Base-by-base conservation (phyloP, 2,329 filamentous ascomycete species). In the Aspergillaceae sp. region DNA sequence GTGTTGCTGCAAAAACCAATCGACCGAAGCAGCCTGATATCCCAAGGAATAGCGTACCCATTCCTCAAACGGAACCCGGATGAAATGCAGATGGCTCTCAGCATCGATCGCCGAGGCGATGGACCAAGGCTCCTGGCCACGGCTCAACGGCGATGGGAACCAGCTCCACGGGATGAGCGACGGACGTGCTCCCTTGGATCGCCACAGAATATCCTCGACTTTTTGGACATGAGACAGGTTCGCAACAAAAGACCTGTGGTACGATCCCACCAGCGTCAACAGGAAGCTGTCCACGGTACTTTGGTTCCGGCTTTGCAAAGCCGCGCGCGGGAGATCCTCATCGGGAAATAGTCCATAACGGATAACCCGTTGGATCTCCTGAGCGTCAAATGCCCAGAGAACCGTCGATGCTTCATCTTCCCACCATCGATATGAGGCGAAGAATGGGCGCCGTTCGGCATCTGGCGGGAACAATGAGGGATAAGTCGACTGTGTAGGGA, bases 21-120 rank as follows among this genome's bases (percentile, higher is more conserved):
- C 59, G 7, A 69, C 61, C 3, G 61, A 59, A 7, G 51, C 38
- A 2, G 61, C 55, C 37, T 50, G 46, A 40, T 69, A 69, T 2
- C 64, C 63, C 32, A 70, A 48, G 7, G 66, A 60, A 45, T 64
- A 67, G 8, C 65, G 64, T 28, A 69, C 64, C 45, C 66, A 56
- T 33, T 68, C 66, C 46, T 69, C 66, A 36, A 70, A 69, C 3
- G 62, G 57, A 41, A 70, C 60, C 2, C 56, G 56, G 29, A 53
- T 60, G 29, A 70, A 68, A 8, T 69, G 67, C n/a, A 65, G 52
- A 48, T 64, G 62, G 43, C 67, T 70, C 49, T 70, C 66, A 1
- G 54, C 51, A 40, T 69, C 63, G 33, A 70, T 67, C 2, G 56
- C 59, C 4, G 48, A 48, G 1, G 67, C 67, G 45, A 69, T 60